phyloP scores from a whole-genome alignment of 768 basidiomycete genomes.

The Obba rivulosa region DNA sequence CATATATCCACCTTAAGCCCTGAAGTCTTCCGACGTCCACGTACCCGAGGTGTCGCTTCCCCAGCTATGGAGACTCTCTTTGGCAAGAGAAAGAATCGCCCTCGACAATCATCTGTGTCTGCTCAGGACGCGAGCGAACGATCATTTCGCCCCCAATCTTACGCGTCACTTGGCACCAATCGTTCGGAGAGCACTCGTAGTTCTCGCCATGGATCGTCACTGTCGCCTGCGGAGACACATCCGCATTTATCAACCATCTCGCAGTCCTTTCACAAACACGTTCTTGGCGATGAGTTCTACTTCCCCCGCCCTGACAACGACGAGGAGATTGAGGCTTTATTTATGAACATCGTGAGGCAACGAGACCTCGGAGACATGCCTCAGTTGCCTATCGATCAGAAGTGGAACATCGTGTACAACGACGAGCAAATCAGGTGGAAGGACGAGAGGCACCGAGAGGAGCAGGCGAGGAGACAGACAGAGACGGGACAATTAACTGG shows the following conservation, averaged over 20 bases:
- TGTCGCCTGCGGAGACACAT: slow-evolving; percentile 47
- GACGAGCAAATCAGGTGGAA: slow-evolving; percentile 79
- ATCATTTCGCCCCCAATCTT: slow-evolving; percentile 26
- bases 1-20: too few relatives aligned
- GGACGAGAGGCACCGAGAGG: slow-evolving; percentile 61
- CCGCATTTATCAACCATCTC: slow-evolving; percentile 46
- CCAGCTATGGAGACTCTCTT: slow-evolving; percentile 30
- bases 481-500: slow-evolving; percentile 51
- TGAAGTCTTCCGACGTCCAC: too few relatives aligned
- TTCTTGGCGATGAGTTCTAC: slow-evolving; percentile 51
- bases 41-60: too few relatives aligned
- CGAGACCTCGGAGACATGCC: slow-evolving; percentile 61
- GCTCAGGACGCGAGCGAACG: slow-evolving; percentile 24
- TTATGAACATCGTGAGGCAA: slow-evolving; percentile 69
- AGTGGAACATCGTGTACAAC: slow-evolving; percentile 87
- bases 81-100: slow-evolving; percentile 30
- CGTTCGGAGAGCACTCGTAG: slow-evolving; percentile 53
- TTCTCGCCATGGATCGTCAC: slow-evolving; percentile 61
- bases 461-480: slow-evolving; percentile 52
- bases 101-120: slow-evolving; percentile 29
- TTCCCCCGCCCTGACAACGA: slow-evolving; percentile 76
- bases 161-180: slow-evolving; percentile 37
- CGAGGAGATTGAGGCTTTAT: slow-evolving; percentile 74
- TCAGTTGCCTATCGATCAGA: slow-evolving; percentile 68
- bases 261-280: slow-evolving; percentile 30